Evolutionary conservation across 345 rosid species (phyloP).

Genomic region (Microcos paniculata): DNA sequence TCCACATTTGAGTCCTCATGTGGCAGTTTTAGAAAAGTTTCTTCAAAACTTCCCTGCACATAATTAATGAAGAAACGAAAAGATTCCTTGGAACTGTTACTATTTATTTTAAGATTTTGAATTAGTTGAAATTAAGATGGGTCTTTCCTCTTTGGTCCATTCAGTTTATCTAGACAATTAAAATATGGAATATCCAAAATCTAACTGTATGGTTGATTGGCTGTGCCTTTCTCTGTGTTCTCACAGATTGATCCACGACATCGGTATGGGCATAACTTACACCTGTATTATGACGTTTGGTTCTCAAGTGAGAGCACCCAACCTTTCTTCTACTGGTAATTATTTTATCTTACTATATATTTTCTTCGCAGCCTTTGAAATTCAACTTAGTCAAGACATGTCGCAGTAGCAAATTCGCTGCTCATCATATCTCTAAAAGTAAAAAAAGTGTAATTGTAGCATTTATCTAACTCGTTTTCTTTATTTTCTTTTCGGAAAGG

Average conservation of each 20-base stretch:
- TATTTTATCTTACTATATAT: neutral
- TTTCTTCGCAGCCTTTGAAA: neutral
- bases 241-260: conserved; percentile 69
- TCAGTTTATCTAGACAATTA: neutral
- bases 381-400: no score
- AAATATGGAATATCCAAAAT: no score
- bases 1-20: neutral
- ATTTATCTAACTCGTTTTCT: neutral
- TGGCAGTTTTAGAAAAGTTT: no score
- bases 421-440: neutral
- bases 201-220: neutral
- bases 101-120: no score
- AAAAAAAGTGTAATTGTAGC: no score
- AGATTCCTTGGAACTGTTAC: no score
- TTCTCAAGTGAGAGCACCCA: conserved; percentile 50
- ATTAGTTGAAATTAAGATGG: no score
- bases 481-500: conserved; percentile 25
- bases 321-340: conserved; percentile 75
- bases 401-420: no score
- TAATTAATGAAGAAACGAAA: no score
- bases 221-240: neutral
- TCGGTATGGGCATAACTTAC: conserved; percentile 69
- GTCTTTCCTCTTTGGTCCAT: neutral
- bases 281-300: conserved; percentile 64
- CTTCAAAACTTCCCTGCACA: no score